Base-by-base conservation (phyloP, 208 protist genomes). In the Trypanosoma vivax region DNA sequence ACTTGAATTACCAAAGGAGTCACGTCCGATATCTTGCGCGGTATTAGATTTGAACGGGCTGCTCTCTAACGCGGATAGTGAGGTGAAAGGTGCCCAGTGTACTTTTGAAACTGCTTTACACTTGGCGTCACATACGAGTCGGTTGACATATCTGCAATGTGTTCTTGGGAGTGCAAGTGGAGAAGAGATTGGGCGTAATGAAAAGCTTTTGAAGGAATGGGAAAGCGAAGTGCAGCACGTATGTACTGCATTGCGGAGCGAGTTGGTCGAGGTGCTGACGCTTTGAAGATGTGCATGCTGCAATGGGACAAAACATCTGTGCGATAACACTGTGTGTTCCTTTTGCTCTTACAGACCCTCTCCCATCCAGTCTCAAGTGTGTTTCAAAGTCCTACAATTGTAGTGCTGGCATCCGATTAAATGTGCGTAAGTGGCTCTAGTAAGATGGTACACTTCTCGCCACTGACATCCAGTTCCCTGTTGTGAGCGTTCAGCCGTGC, bases 211-310 rank as follows among this genome's bases (percentile, higher is more conserved):
- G 13, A 29, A 37, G 5, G 42, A 58, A n/a, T 65, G 60, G 50
- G 46, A 59, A 23, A 50, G 18, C 31, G 60, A 65, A 13, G 30
- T 65, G 1, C 49, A 34, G 14, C 50, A 29, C 6, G 43, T 65
- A 14, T 65, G 42, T 50, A 43, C 35, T 4, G 1, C 25, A n/a
- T 51, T 65, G 43, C 39, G 43, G 41, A 19, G 21, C 6, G 60
- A 65, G 18, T 31, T 65, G 43, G 16, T 48, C 29, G 43, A 65
- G 19, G 60, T 42, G 10, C 14, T 65, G 0, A 53, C 50, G n/a
- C 18, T 58, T 5, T 65, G 53, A 50, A 45, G 9, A 37, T 37
- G 14, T 14, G 33, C 10, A n/a, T n/a, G 9, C 9, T 37, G 14
- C 33, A 14, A 37, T 37, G 33, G 14, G n/a, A n/a, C n/a, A n/a